These are phyloP conservation scores for Creolimax fragrantissima DNA, from an alignment of 78 protist genomes.

Conservation along the genomic window DNA sequence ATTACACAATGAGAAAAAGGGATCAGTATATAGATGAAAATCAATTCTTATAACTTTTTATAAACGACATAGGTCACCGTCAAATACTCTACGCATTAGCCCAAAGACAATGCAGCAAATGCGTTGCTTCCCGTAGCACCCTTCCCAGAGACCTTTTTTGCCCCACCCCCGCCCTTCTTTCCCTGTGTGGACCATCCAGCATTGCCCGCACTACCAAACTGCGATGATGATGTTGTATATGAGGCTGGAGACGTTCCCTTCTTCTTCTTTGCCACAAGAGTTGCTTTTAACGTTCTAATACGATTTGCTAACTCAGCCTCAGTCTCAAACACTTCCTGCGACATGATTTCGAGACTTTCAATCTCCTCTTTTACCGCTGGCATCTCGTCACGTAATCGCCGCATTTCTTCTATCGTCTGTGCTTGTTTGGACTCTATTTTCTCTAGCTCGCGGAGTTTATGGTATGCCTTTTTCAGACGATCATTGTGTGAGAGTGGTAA, in stretches of 20 bases:
- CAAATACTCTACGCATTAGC: too few relatives aligned
- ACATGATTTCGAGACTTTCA: neutral
- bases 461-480: neutral
- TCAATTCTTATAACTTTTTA: too few relatives aligned
- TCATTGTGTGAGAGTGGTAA: neutral
- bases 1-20: too few relatives aligned
- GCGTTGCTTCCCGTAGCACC: too few relatives aligned
- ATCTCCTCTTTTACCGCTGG: neutral
- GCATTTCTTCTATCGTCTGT: neutral
- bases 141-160: neutral
- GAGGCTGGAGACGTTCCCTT: neutral
- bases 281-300: neutral
- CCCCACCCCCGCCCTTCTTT: neutral
- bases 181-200: neutral
- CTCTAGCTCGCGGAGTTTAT: neutral
- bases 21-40: too few relatives aligned
- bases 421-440: neutral
- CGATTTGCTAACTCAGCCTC: neutral
- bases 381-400: neutral
- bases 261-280: neutral
- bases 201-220: neutral
- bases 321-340: neutral
- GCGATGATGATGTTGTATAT: too few relatives aligned
- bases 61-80: too few relatives aligned
- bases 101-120: neutral